Evolutionary conservation across 2,329 filamentous ascomycete genomes (phyloP).

Genomic region (Aspergillus sp.): DNA sequence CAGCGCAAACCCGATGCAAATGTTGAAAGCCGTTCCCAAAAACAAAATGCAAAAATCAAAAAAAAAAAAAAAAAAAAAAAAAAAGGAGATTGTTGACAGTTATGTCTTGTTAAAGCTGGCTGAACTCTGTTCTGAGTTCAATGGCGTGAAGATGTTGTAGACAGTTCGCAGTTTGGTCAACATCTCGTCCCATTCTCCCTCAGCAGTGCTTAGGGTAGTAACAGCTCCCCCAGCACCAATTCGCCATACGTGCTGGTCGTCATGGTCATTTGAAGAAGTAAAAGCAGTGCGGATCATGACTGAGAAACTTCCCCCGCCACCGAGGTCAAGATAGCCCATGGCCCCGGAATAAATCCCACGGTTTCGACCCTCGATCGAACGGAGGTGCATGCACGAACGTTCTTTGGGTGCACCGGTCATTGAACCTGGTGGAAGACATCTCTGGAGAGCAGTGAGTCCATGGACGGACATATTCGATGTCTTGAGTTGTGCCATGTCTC

Average conservation of each 20-base stretch:
- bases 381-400: constrained; percentile 78
- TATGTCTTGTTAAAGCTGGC: no score
- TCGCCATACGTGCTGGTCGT: constrained; percentile 55
- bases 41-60: constrained; percentile 3
- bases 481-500: constrained; percentile 23
- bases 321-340: constrained; percentile 82
- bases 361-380: constrained; percentile 58
- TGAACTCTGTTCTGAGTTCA: constrained; percentile 2
- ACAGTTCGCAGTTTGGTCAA: constrained; percentile 60
- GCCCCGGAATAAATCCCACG: constrained; percentile 83
- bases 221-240: constrained; percentile 89
- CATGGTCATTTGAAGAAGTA: constrained; percentile 23
- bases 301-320: constrained; percentile 82
- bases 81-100: not conserved
- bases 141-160: constrained; percentile 35
- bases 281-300: constrained; percentile 85
- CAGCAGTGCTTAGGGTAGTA: constrained; percentile 73
- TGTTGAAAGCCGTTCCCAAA: constrained; percentile 23
- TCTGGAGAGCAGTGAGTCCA: constrained; percentile 71
- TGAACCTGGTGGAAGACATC: constrained; percentile 78
- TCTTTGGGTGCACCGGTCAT: constrained; percentile 98
- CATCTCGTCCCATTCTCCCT: constrained; percentile 90
- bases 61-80: not conserved
- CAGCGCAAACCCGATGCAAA: constrained; percentile 9
- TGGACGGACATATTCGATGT: constrained; percentile 31